Percentiles rank a stretch among this genome's conserved stretches.
Conservation (phyloP, 306 rosid species). For the Ammopiptanthus mongolicus region DNA sequence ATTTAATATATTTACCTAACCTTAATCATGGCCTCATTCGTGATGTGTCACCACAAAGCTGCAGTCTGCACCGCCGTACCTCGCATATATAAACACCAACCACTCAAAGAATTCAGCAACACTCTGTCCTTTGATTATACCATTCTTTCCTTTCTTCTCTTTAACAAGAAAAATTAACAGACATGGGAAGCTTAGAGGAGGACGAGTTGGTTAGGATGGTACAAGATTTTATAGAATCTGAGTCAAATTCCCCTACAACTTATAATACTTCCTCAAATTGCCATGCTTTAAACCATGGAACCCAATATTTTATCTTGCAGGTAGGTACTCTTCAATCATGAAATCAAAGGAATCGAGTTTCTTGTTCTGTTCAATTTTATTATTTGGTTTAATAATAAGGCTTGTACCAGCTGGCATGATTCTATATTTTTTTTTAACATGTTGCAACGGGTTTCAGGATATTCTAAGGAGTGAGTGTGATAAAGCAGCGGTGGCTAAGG, state of each 20-base stretch:
- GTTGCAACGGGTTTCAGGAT: constrained; percentile 31
- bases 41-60: constrained; percentile 28
- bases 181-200: constrained; percentile 65
- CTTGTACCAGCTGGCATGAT: background rate
- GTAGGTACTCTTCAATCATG: constrained; percentile 41
- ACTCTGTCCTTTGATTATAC: background rate
- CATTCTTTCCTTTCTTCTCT: background rate
- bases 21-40: background rate
- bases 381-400: too few species aligned
- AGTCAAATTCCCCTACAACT: constrained; percentile 27
- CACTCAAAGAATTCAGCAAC: background rate
- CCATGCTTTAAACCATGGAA: constrained; percentile 26
- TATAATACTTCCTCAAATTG: constrained; percentile 34
- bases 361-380: too few species aligned
- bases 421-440: background rate
- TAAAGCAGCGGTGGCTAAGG: constrained; percentile 33
- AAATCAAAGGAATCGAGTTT: too few species aligned
- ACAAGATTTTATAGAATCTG: constrained; percentile 68
- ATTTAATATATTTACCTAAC: background rate
- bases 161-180: background rate
- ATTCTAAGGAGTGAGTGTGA: constrained; percentile 39
- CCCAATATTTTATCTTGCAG: constrained; percentile 44
- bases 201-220: constrained; percentile 57
- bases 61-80: constrained; percentile 34
- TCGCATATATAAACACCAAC: background rate